Conservation (phyloP, 2,329 filamentous ascomycete genomes). For the Fusarium tuaranense region DNA sequence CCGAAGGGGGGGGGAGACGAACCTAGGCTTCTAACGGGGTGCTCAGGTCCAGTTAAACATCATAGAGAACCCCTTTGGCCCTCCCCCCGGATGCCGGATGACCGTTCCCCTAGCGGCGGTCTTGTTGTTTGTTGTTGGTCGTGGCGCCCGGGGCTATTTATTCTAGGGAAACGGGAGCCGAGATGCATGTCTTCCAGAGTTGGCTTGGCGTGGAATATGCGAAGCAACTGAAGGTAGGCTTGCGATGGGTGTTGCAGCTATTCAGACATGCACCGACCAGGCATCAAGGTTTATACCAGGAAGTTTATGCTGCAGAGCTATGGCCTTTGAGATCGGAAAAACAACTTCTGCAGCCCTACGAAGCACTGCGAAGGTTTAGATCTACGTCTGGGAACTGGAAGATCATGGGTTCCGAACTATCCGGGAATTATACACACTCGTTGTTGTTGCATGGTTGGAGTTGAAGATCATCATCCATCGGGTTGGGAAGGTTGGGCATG, state of each 20-base stretch:
- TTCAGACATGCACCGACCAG: not conserved
- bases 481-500: constrained; percentile 27
- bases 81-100: constrained; percentile 23
- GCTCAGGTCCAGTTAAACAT: constrained; percentile 22
- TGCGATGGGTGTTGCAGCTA: not conserved
- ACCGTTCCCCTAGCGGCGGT: constrained; percentile 27
- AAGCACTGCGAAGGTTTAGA: not conserved
- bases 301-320: not conserved
- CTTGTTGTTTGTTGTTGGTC: not conserved
- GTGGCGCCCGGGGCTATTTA: not conserved
- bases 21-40: constrained; percentile 2
- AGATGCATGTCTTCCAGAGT: constrained; percentile 12
- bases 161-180: not conserved
- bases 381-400: constrained; percentile 3
- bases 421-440: constrained; percentile 11
- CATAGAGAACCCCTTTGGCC: constrained; percentile 11
- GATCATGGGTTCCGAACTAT: constrained; percentile 27
- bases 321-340: not conserved
- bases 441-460: constrained; percentile 6
- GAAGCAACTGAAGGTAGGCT: not conserved
- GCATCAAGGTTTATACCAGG: not conserved
- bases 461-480: constrained; percentile 30
- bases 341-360: not conserved
- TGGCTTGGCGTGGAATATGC: constrained; percentile 4
- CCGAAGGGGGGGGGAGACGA: not conserved